Base-by-base conservation (phyloP, 192 early-diverging fungal species). In the Coemansia sp. region DNA sequence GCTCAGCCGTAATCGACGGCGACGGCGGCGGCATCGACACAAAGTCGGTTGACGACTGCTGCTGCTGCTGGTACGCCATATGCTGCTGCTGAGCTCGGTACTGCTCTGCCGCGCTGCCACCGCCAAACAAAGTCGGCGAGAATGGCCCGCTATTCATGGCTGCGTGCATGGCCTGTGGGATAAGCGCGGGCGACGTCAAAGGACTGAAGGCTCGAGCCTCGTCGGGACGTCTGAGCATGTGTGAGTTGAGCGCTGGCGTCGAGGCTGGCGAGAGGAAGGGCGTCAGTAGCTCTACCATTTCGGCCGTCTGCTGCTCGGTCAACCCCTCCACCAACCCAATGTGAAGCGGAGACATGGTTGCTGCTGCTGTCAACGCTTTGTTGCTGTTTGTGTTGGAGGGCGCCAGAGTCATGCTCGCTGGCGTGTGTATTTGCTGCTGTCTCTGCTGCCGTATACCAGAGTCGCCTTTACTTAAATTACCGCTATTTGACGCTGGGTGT, bases 261-360 rank as follows among this genome's bases (percentile, higher is more conserved):
- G 62, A 33, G 3, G 65, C 50, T 10, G 80, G 80, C 61, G 80
- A 82, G 55, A 82, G 55, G 47, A 82, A 77, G 52, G 80, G 80
- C 22, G 80, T 82, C 44, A 82, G 64, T 20, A 82, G 63, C 69
- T 77, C 72, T 11, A 71, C 80, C 24, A 82, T 72, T 57, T 82
- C 80, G 49, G 77, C 77, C 18, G 80, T 72, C 43, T 77, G 75
- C 55, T 77, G 69, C 62, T 77, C 75, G 0, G 75, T 77, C 49
- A 77, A 39, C 3, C 75, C 70, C 27, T 66, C 75, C 52, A 77
- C 58, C 57, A 57, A 11, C 2, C 68, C 70, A 3, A 76, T 70
- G 13, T 58, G 36, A 41, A 71, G 52, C 39, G 74, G 68, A 13
- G 74, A 66, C 74, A 75, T 70, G 31, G 52, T 16, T 27, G 62